A percentile compares a stretch with the other conserved stretches of the same genome.
Evolutionary conservation across 169 alveolate species (phyloP).

Genomic region (Plasmodium relictum): DNA sequence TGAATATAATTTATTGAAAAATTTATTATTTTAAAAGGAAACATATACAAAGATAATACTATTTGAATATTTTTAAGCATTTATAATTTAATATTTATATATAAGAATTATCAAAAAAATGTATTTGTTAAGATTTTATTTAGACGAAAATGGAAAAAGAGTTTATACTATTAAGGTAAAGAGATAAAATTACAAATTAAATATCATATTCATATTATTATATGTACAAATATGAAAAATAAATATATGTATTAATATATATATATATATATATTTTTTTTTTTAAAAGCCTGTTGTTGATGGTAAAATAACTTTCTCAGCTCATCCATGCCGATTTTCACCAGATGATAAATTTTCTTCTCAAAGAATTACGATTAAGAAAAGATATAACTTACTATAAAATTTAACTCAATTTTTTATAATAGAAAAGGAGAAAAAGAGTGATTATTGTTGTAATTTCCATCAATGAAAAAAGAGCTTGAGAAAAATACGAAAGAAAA

Average conservation of each 20-base stretch:
- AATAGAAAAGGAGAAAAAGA: too few relatives aligned
- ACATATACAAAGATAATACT: too few relatives aligned
- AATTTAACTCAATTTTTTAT: too few relatives aligned
- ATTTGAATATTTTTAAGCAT: too few relatives aligned
- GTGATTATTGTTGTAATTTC: too few relatives aligned
- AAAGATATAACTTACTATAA: conserved; percentile 84
- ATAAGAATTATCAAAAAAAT: too few relatives aligned
- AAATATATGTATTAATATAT: neutral
- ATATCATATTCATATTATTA: neutral
- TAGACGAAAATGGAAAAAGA: conserved; percentile 81
- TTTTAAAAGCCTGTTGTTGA: conserved; percentile 32
- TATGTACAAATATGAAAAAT: neutral
- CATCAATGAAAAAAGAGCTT: too few relatives aligned
- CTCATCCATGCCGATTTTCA: conserved; percentile 95
- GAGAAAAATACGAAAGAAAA: too few relatives aligned
- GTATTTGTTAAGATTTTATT: conserved; percentile 77
- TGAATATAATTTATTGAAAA: too few relatives aligned
- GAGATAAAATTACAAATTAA: neutral
- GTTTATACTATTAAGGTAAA: conserved; percentile 82
- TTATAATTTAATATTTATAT: too few relatives aligned
- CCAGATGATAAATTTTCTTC: conserved; percentile 93
- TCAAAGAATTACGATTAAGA: conserved; percentile 88
- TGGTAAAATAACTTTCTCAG: conserved; percentile 90
- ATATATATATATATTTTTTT: neutral
- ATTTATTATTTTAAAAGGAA: too few relatives aligned